Base-by-base conservation (phyloP, 2,329 filamentous ascomycete species). In the Monilinia vaccinii-corymbosi region DNA sequence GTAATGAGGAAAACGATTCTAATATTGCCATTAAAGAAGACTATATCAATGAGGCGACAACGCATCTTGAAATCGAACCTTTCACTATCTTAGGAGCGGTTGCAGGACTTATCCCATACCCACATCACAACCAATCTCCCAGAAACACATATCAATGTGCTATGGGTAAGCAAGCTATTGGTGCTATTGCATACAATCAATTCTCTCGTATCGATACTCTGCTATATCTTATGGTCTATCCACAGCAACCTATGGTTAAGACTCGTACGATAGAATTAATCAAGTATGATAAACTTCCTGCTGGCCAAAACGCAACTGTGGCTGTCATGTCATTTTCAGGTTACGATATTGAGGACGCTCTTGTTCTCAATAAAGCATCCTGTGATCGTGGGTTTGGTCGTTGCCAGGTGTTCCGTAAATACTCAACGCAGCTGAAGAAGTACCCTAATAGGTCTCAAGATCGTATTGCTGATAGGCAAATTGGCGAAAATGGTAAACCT, bases 101-200 rank as follows among this genome's bases (percentile, higher is more conserved):
- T 31, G 94, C 94, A 44, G 94, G 94, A 47, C 79, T 99, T 42
- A 99, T 99, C 72, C 94, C 94, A 5, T 99, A 97, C 71, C 94
- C 94, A 10, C 94, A 99, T 73, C 94, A 99, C 78, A 99, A 99
- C 75, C 94, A 99, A 74, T 99, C 95, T 18, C 94, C 94, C 11
- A 83, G 94, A 80, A 99, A 99, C 73, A 99, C 94, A 0, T 99
- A 99, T 71, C 93, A 97, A 79, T 97, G 93, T 76, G 94, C 94
- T 76, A 99, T 99, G 94, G 94, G 94, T 82, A 99, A 99, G 77
- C 94, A 99, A 88, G 94, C 94, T 44, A 97, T 99, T 72, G 94
- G 94, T 38, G 92, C 93, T 38, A 97, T 99, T 71, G 94, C 93
- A 18, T 96, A 96, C 72, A 99, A 99, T 72, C 94, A 99, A 73